Conservation (phyloP, 2,329 filamentous ascomycete species). For the Botryosphaeria dothidea region DNA sequence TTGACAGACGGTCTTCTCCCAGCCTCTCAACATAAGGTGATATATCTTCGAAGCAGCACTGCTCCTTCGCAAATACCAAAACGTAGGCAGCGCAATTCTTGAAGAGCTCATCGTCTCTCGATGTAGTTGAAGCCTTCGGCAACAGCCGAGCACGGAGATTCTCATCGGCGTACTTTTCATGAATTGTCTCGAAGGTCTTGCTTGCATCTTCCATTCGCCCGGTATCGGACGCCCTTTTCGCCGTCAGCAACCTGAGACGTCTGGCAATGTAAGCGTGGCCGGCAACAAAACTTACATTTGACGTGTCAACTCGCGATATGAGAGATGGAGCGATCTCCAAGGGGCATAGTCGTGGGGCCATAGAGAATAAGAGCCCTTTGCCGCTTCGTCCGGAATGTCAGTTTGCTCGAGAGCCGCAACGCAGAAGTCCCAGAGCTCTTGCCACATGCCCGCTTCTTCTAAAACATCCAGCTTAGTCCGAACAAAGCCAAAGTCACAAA, state of each 20-base stretch:
- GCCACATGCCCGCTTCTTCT: constrained; percentile 12
- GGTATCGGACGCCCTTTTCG: constrained; percentile 2
- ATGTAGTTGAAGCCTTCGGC: not conserved
- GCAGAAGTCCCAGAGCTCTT: constrained; percentile 19
- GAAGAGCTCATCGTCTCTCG: not conserved
- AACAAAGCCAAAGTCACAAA: constrained; percentile 16
- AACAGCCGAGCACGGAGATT: constrained; percentile 10
- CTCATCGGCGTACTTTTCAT: constrained; percentile 2
- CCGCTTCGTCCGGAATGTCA: constrained; percentile 1
- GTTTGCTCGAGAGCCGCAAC: constrained; percentile 1
- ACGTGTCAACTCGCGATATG: not conserved
- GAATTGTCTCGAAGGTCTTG: not conserved
- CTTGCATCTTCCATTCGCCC: not conserved
- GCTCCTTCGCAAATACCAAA: not conserved
- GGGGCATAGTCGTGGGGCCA: constrained; percentile 12
- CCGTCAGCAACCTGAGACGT: not conserved
- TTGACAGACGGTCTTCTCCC: not conserved
- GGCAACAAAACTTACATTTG: constrained; percentile 5
- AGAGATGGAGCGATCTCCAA: constrained; percentile 8
- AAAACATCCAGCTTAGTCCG: constrained; percentile 17
- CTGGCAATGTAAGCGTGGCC: no score
- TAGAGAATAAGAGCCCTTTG: constrained; percentile 9
- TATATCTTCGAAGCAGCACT: constrained; percentile 17
- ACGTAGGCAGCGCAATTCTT: constrained; percentile 4
- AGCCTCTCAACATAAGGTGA: constrained; percentile 14